A percentile compares a stretch with the other conserved stretches of the same genome.
Evolutionary conservation across 23 red algal species (phyloP).

Genomic region (Agarophyton chilense): DNA sequence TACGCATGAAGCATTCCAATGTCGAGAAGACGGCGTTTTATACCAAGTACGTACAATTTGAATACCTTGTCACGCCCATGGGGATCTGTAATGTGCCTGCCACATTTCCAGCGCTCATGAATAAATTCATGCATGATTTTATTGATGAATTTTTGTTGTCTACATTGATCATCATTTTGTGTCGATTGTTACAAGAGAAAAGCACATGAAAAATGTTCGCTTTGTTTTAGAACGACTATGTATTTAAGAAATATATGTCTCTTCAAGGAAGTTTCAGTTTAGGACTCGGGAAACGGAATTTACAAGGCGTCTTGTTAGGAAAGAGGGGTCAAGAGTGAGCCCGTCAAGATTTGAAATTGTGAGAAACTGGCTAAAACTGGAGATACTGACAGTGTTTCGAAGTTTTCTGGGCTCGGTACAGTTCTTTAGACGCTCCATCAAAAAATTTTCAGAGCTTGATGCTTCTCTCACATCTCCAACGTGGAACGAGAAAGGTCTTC

Average conservation of each 20-base stretch:
- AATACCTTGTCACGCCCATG: background rate
- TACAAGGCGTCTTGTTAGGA: background rate
- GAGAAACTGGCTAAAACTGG: background rate
- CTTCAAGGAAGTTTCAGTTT: background rate
- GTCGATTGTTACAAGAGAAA: background rate
- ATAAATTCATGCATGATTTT: background rate
- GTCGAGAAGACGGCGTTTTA: background rate
- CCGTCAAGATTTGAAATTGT: background rate
- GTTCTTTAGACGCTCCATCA: constrained; percentile 1
- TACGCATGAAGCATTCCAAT: background rate
- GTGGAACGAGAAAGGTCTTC: background rate
- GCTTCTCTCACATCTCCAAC: background rate
- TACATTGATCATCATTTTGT: constrained; percentile 21
- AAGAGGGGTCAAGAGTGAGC: background rate
- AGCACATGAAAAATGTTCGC: background rate
- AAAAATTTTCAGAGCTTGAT: background rate
- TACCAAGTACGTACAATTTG: background rate
- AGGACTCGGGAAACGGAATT: background rate
- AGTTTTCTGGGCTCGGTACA: background rate
- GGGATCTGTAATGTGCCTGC: constrained; percentile 11
- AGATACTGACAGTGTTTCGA: background rate
- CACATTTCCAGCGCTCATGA: background rate
- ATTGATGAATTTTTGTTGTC: constrained; percentile 6
- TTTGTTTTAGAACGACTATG: constrained; percentile 5
- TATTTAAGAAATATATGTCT: constrained; percentile 6